Percentiles rank a stretch among this genome's conserved stretches.
Evolutionary conservation across 768 basidiomycete genomes (phyloP).

Genomic region (Auriscalpium microsporum): DNA sequence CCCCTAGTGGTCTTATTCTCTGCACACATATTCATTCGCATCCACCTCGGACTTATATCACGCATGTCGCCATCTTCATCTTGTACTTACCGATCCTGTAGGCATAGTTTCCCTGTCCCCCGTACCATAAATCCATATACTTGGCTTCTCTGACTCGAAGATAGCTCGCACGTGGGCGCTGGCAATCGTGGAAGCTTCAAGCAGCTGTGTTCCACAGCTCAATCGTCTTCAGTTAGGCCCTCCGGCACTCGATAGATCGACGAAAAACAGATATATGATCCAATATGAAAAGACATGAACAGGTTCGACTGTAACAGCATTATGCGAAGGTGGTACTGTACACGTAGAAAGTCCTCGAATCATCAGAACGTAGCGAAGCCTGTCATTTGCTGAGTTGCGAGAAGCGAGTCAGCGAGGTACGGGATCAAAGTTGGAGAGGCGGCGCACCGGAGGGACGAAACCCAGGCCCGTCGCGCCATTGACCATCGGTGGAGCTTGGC

Average conservation of each 20-base stretch:
- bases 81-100: not conserved
- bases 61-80: not conserved
- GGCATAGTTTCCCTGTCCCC: not conserved
- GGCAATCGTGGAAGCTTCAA: too few relatives aligned
- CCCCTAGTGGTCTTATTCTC: not conserved
- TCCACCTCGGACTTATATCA: not conserved
- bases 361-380: conserved; percentile 15
- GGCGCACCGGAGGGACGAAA: conserved; percentile 50
- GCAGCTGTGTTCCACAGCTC: too few relatives aligned
- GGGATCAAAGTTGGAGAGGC: not conserved
- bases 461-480: conserved; percentile 46
- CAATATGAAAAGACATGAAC: not conserved
- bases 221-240: too few relatives aligned
- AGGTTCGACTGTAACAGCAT: not conserved
- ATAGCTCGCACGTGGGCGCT: too few relatives aligned
- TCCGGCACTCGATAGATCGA: too few relatives aligned
- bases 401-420: not conserved
- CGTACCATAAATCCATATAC: not conserved
- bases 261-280: not conserved
- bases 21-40: not conserved
- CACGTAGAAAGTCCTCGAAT: not conserved
- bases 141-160: too few relatives aligned
- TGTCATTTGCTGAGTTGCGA: conserved; percentile 12
- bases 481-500: conserved; percentile 53
- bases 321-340: conserved; percentile 1